Percentiles rank a stretch among this genome's conserved stretches.
Evolutionary conservation across 2,329 filamentous ascomycete genomes (phyloP).

Genomic region (Alternaria infectoria): DNA sequence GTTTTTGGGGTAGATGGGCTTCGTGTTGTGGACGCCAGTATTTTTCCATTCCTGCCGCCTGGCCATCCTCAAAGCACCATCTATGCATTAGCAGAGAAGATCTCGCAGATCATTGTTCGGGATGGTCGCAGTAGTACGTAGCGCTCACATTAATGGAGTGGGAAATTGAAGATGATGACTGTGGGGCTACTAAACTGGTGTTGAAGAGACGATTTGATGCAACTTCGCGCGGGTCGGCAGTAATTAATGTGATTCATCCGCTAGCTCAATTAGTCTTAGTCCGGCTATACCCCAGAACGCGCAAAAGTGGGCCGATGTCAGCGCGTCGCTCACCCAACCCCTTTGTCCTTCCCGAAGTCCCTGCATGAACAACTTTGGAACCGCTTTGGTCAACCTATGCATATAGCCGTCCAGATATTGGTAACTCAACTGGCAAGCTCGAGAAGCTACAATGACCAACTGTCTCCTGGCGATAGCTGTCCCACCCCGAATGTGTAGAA

Average conservation of each 20-base stretch:
- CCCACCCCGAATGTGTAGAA: not conserved
- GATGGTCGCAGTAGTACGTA: not conserved
- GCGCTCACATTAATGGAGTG: not conserved
- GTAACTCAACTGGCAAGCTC: not conserved
- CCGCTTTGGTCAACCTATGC: not conserved
- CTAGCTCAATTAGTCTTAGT: not conserved
- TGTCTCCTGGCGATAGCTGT: not conserved
- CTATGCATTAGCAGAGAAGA: constrained; percentile 30
- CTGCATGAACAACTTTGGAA: not conserved
- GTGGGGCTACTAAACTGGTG: not conserved
- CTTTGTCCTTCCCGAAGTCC: not conserved
- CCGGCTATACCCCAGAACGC: not conserved
- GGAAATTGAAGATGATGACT: not conserved
- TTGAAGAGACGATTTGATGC: not conserved
- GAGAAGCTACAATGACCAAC: not conserved
- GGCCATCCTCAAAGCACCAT: constrained; percentile 42
- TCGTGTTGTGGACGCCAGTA: constrained; percentile 43
- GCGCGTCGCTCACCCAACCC: not conserved
- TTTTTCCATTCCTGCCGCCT: constrained; percentile 43
- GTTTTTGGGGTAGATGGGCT: constrained; percentile 45
- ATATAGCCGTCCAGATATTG: not conserved
- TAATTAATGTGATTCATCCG: not conserved
- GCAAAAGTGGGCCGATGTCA: not conserved
- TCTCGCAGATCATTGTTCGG: constrained; percentile 12
- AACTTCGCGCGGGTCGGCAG: not conserved